These are phyloP conservation scores for Trichoderma oligosporum DNA, from an alignment of 2,329 filamentous ascomycete genomes.

Conservation along the genomic window DNA sequence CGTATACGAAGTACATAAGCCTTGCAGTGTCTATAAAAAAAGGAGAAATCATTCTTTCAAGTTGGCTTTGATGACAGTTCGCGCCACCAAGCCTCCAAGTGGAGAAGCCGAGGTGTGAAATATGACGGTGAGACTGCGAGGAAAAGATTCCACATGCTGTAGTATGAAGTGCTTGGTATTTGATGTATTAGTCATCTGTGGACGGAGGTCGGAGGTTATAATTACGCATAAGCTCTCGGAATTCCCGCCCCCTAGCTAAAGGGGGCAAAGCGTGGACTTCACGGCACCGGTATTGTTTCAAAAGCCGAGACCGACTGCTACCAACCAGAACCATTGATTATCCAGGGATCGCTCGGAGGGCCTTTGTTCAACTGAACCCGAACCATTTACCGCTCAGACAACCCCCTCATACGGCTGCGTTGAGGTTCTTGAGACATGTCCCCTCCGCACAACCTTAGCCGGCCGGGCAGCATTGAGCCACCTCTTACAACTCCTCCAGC, in stretches of 20 bases:
- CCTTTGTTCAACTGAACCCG: conserved; percentile 10
- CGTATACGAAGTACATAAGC: too few species aligned
- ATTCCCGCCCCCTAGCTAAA: conserved; percentile 10
- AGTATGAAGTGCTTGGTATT: too few species aligned
- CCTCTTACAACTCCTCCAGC: conserved; percentile 3
- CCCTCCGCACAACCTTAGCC: background rate
- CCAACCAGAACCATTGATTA: conserved; percentile 6
- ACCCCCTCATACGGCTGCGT: too few species aligned
- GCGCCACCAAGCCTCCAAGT: background rate
- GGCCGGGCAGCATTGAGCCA: background rate
- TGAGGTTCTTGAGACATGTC: conserved; percentile 12
- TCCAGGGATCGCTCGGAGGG: conserved; percentile 4
- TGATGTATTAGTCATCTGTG: background rate
- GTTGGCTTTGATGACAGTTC: background rate
- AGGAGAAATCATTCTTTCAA: too few species aligned
- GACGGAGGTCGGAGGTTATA: background rate
- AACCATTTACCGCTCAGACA: background rate
- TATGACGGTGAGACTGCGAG: background rate
- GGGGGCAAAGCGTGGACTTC: background rate
- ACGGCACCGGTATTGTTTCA: background rate
- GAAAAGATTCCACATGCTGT: background rate
- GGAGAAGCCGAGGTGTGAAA: conserved; percentile 9
- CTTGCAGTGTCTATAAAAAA: too few species aligned
- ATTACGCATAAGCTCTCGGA: conserved; percentile 1
- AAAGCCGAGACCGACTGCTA: conserved; percentile 3